phyloP scores from a whole-genome alignment of 495 filamentous ascomycete genomes.

The Talaromyces thailandensis region DNA sequence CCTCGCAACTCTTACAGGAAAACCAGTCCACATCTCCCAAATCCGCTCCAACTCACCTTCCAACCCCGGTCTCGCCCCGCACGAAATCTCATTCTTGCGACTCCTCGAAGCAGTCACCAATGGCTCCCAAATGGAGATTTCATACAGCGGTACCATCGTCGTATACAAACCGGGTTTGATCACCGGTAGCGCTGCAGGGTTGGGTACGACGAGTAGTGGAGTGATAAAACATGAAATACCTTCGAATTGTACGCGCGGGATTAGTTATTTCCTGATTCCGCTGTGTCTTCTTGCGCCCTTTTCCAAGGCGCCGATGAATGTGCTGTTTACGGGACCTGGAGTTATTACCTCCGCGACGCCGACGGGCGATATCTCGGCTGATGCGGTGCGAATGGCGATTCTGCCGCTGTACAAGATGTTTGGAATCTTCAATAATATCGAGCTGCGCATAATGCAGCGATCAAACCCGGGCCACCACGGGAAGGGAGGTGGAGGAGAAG shows the following conservation, averaged over 20 bases:
- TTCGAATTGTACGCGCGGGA: constrained; percentile 61
- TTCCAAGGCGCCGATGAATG: constrained; percentile 77
- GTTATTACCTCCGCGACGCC: constrained; percentile 85
- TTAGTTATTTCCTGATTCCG: constrained; percentile 88
- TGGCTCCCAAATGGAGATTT: constrained; percentile 88
- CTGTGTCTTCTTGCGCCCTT: constrained; percentile 90
- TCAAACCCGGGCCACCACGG: constrained; percentile 67
- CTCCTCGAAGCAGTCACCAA: constrained; percentile 93
- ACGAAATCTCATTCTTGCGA: constrained; percentile 93
- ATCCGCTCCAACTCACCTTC: constrained; percentile 81
- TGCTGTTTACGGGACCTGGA: constrained; percentile 80
- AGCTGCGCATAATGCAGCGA: constrained; percentile 71
- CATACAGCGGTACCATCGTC: constrained; percentile 85
- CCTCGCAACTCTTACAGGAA: constrained; percentile 84
- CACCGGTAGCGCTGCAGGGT: constrained; percentile 62
- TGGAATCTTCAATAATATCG: constrained; percentile 79
- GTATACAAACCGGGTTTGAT: constrained; percentile 89
- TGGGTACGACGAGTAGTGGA: constrained; percentile 55
- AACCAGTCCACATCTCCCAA: constrained; percentile 80
- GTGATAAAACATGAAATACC: constrained; percentile 72
- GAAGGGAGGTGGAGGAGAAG: constrained; percentile 76
- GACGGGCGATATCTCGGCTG: constrained; percentile 76
- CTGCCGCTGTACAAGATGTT: constrained; percentile 85
- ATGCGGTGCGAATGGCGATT: constrained; percentile 88
- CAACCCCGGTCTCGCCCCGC: constrained; percentile 76